A percentile compares a stretch with the other conserved stretches of the same genome.
phyloP scores from a whole-genome alignment of 176 grass and related monocot genomes.

The Dactylis glomerata region DNA sequence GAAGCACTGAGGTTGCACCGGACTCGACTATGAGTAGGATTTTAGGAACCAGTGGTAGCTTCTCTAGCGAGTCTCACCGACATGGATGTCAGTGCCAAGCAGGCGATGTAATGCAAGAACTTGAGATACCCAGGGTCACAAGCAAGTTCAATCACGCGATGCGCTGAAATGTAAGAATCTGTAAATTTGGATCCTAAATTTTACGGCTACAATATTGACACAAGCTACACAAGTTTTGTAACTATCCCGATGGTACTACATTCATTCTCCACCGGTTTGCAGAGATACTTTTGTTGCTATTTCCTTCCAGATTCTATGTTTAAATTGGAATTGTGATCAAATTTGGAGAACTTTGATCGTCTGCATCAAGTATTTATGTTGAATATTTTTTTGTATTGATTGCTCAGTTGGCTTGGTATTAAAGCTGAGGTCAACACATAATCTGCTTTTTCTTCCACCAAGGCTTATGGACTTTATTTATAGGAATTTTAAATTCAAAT shows the following conservation, averaged over 20 bases:
- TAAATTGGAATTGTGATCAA: neutral
- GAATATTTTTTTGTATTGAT: too few species aligned
- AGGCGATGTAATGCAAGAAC: neutral
- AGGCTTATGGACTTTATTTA: too few species aligned
- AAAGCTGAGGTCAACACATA: too few species aligned
- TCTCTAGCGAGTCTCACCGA: conserved; percentile 1
- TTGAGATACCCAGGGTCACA: neutral
- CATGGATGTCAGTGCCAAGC: neutral
- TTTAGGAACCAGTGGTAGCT: neutral
- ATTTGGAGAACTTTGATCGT: conserved; percentile 1
- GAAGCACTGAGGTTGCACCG: conserved; percentile 49
- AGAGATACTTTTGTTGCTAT: neutral
- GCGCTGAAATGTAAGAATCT: conserved; percentile 19
- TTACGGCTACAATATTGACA: conserved; percentile 12
- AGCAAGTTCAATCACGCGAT: neutral
- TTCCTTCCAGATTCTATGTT: neutral
- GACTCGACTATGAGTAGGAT: neutral
- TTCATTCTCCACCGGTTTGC: neutral
- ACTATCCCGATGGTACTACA: neutral
- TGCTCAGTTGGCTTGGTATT: too few species aligned
- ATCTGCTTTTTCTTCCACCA: too few species aligned
- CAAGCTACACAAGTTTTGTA: conserved; percentile 10
- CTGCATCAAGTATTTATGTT: too few species aligned
- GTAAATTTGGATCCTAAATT: conserved; percentile 15
- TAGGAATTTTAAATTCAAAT: too few species aligned